Conservation (phyloP, 768 basidiomycete genomes). For the Mycena rebaudengoi region DNA sequence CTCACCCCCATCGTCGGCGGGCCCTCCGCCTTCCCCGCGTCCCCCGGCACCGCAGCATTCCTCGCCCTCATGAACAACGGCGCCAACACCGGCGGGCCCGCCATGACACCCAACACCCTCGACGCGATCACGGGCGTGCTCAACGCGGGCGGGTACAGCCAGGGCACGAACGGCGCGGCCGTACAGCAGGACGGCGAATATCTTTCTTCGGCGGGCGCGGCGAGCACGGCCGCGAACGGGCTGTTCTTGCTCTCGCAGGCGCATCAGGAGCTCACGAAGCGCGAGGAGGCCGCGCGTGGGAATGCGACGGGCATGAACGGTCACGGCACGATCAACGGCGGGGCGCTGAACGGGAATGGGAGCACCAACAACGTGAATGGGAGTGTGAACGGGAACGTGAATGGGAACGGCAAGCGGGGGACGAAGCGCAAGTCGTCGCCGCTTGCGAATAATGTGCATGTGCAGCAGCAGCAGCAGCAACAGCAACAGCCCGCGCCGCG, state of each 20-base stretch:
- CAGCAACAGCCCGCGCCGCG: constrained; percentile 33
- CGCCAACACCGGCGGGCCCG: constrained; percentile 51
- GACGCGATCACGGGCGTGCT: constrained; percentile 85
- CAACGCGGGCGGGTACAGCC: constrained; percentile 62
- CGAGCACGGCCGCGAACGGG: constrained; percentile 82
- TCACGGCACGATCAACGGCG: constrained; percentile 33
- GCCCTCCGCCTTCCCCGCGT: constrained; percentile 80
- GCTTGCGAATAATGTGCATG: constrained; percentile 46
- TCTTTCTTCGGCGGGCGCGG: no score
- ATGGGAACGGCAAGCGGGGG: constrained; percentile 54
- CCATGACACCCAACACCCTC: constrained; percentile 80
- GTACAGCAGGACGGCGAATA: no score
- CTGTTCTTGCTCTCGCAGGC: constrained; percentile 94
- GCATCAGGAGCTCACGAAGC: constrained; percentile 94
- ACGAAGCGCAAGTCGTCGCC: constrained; percentile 76
- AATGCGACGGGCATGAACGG: constrained; percentile 43
- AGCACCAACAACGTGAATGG: not conserved
- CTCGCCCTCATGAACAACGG: constrained; percentile 88
- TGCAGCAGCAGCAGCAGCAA: constrained; percentile 40
- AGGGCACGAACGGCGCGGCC: no score
- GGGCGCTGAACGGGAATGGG: constrained; percentile 18
- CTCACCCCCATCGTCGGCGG: constrained; percentile 84
- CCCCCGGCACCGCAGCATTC: constrained; percentile 92
- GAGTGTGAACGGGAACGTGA: not conserved
- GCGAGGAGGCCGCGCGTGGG: constrained; percentile 72